Evolutionary conservation across 2,329 filamentous ascomycete genomes (phyloP).

Genomic region (Curvularia sp.): DNA sequence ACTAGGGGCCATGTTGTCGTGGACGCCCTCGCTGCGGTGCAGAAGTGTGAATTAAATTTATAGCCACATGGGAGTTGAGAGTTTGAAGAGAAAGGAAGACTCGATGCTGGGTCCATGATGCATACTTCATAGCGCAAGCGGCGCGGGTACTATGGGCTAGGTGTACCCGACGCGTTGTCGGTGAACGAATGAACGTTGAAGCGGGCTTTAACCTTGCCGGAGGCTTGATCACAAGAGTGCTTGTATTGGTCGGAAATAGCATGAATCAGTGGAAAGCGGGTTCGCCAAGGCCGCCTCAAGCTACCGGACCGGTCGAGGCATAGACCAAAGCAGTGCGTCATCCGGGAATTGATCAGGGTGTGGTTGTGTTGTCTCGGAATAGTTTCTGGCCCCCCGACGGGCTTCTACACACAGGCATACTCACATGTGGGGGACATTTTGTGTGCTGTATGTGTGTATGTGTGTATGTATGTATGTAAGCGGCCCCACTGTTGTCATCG

Average conservation of each 20-base stretch:
- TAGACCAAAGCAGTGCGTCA: constrained; percentile 10
- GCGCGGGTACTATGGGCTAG: constrained; percentile 18
- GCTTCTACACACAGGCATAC: background rate
- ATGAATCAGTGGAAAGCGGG: constrained; percentile 2
- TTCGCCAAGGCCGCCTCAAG: constrained; percentile 7
- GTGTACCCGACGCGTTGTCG: constrained; percentile 12
- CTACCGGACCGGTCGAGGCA: background rate
- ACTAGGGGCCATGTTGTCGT: constrained; percentile 42
- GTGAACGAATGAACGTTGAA: constrained; percentile 19
- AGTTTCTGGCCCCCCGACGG: constrained; percentile 12
- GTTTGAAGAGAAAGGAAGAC: background rate
- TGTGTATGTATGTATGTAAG: background rate
- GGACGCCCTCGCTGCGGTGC: constrained; percentile 1
- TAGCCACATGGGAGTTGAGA: constrained; percentile 8
- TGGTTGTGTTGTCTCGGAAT: constrained; percentile 4
- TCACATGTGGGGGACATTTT: background rate
- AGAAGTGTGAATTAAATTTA: constrained; percentile 3
- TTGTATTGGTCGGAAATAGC: constrained; percentile 28
- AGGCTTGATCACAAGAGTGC: constrained; percentile 5
- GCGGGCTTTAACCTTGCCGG: constrained; percentile 12
- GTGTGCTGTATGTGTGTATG: background rate
- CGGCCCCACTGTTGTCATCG: background rate
- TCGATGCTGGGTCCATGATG: constrained; percentile 16
- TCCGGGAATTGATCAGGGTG: constrained; percentile 5
- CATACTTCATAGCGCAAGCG: constrained; percentile 16